A percentile compares a stretch with the other conserved stretches of the same genome.
Evolutionary conservation across 345 rosid species (phyloP).

Genomic region (Salix koriyanagi): DNA sequence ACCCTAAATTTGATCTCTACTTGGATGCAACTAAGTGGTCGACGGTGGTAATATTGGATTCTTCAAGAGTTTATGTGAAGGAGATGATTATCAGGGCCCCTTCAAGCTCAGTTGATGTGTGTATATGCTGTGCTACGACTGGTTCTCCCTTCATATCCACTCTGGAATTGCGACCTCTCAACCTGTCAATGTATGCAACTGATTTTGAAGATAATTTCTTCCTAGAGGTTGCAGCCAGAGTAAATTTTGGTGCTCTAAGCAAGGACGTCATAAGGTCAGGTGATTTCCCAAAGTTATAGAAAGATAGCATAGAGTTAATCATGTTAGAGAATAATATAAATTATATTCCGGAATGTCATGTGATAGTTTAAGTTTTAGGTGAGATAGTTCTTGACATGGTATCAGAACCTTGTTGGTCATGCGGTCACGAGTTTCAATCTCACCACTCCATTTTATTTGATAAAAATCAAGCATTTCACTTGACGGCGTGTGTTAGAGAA

Average conservation of each 20-base stretch:
- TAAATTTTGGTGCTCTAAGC: slow-evolving; percentile 78
- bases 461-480: too few relatives aligned
- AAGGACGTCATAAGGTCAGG: slow-evolving; percentile 63
- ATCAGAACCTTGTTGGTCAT: too few relatives aligned
- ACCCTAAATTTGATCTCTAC: slow-evolving; percentile 78
- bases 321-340: too few relatives aligned
- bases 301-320: background rate
- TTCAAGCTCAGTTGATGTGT: slow-evolving; percentile 68
- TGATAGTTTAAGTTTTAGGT: too few relatives aligned
- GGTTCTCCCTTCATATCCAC: slow-evolving; percentile 92
- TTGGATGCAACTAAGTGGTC: slow-evolving; percentile 93
- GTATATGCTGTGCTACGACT: slow-evolving; percentile 81
- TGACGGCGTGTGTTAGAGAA: too few relatives aligned
- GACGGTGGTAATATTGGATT: slow-evolving; percentile 66
- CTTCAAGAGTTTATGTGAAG: slow-evolving; percentile 60
- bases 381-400: too few relatives aligned
- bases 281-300: background rate
- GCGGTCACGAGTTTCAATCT: too few relatives aligned
- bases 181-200: slow-evolving; percentile 85
- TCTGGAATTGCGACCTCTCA: slow-evolving; percentile 81
- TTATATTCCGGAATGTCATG: fast-evolving
- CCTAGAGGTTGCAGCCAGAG: slow-evolving; percentile 85
- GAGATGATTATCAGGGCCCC: slow-evolving; percentile 85
- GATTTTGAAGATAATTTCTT: slow-evolving; percentile 78
- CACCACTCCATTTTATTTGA: too few relatives aligned